Conservation (phyloP, 1,284 basidiomycete genomes). For the Takashimella tepidaria region DNA sequence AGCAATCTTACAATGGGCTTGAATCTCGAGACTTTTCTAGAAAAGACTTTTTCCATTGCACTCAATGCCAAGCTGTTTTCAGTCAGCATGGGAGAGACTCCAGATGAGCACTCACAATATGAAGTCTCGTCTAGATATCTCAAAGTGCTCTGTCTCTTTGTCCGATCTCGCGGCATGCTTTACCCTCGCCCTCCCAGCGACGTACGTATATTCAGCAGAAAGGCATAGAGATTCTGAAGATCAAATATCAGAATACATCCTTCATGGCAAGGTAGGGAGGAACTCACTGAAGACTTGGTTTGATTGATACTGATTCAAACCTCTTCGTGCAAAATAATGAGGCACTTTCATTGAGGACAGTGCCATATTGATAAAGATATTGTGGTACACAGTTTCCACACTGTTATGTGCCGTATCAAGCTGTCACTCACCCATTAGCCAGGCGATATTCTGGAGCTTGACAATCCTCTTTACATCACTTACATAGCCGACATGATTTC, state of each 20-base stretch:
- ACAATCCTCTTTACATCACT: too few species aligned
- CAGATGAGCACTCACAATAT: conserved; percentile 55
- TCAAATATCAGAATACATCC: too few species aligned
- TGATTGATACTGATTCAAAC: conserved; percentile 22
- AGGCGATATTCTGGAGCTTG: background rate
- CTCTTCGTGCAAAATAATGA: conserved; percentile 66
- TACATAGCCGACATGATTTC: conserved; percentile 45
- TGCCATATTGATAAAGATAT: conserved; percentile 83
- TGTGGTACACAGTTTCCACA: conserved; percentile 60
- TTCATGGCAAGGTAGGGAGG: too few species aligned
- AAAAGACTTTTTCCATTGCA: conserved; percentile 65
- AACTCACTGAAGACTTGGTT: conserved; percentile 13
- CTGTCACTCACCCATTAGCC: conserved; percentile 18
- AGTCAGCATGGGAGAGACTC: background rate
- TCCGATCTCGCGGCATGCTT: conserved; percentile 24
- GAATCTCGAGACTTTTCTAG: conserved; percentile 48
- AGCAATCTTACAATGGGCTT: conserved; percentile 14
- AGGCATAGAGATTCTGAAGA: conserved; percentile 27
- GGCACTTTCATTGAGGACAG: conserved; percentile 83
- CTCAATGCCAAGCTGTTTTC: conserved; percentile 66
- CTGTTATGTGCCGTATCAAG: conserved; percentile 71
- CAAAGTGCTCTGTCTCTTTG: conserved; percentile 24
- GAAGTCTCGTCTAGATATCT: conserved; percentile 55
- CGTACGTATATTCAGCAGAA: conserved; percentile 36
- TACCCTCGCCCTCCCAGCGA: conserved; percentile 38